Conservation (phyloP, 139 green algal species). For the Coccomyxa sp. region DNA sequence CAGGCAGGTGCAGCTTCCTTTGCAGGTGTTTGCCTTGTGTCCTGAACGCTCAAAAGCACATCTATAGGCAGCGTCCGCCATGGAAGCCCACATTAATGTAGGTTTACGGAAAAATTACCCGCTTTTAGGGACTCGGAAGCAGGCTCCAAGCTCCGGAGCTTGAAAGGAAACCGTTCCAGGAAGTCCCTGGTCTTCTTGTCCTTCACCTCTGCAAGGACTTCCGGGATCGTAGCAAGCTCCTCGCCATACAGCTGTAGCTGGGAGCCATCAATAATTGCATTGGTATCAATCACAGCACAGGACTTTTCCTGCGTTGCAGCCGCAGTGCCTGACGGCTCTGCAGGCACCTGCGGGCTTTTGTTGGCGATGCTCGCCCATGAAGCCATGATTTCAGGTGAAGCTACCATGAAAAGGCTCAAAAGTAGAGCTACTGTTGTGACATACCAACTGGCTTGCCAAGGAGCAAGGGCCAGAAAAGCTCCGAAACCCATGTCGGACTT, state of each 20-base stretch:
- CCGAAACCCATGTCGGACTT: too few species aligned
- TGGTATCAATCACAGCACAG: conserved; percentile 77
- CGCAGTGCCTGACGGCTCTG: not conserved
- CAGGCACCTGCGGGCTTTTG: not conserved
- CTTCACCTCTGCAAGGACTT: conserved; percentile 75
- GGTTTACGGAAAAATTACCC: too few species aligned
- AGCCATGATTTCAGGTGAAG: too few species aligned
- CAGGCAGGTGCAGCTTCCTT: too few species aligned
- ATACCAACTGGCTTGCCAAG: too few species aligned
- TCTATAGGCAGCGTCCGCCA: too few species aligned
- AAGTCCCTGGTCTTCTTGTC: conserved; percentile 66
- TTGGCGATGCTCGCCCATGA: conserved; percentile 41
- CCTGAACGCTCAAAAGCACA: too few species aligned
- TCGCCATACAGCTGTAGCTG: conserved; percentile 52
- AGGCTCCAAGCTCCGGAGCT: conserved; percentile 58
- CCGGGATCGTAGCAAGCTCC: conserved; percentile 60
- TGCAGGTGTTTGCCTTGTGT: too few species aligned
- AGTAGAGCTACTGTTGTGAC: too few species aligned
- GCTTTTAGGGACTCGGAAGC: conserved; percentile 63
- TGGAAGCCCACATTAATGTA: too few species aligned
- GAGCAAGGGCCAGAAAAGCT: too few species aligned
- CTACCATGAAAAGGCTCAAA: too few species aligned
- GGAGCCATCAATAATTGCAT: conserved; percentile 79
- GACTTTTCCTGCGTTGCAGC: not conserved
- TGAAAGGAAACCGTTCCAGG: conserved; percentile 56